Evolutionary conservation across 2,329 filamentous ascomycete species (phyloP).

Genomic region (Trichophyton benhamiae): DNA sequence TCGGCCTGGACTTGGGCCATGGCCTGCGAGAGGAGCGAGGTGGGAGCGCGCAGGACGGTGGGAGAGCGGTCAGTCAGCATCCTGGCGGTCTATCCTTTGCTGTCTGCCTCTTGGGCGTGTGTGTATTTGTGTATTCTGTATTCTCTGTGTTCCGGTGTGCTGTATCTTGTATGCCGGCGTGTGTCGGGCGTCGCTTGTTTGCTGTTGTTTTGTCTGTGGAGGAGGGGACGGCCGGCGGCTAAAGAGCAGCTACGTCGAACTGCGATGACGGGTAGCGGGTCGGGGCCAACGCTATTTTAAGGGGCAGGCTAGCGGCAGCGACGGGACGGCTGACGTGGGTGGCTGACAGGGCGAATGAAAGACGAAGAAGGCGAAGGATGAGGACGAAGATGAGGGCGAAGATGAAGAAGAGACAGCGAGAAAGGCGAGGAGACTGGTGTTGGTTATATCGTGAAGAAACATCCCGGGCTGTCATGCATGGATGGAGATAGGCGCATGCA

Average conservation of each 20-base stretch:
- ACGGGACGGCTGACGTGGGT: background rate
- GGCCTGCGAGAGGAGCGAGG: conserved; percentile 3
- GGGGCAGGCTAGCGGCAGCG: background rate
- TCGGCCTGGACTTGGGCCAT: conserved; percentile 1
- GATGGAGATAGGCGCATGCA: background rate
- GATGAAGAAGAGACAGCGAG: background rate
- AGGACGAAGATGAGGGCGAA: background rate
- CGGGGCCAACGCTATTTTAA: background rate
- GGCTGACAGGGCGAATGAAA: background rate
- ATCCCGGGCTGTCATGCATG: background rate
- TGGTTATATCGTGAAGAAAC: background rate
- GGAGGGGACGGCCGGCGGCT: background rate
- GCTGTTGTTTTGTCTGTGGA: background rate
- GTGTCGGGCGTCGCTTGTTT: background rate
- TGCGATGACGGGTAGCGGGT: background rate
- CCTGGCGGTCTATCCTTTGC: background rate
- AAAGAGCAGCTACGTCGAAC: background rate
- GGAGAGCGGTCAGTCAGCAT: conserved; percentile 4
- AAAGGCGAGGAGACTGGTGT: background rate
- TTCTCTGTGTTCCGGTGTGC: background rate
- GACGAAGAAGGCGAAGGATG: background rate
- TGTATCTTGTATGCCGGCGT: background rate
- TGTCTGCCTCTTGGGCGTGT: background rate
- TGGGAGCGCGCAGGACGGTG: background rate
- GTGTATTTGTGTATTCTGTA: background rate